These are phyloP conservation scores for Rhizoctonia solani DNA, from an alignment of 1,284 basidiomycete genomes.

Conservation along the genomic window DNA sequence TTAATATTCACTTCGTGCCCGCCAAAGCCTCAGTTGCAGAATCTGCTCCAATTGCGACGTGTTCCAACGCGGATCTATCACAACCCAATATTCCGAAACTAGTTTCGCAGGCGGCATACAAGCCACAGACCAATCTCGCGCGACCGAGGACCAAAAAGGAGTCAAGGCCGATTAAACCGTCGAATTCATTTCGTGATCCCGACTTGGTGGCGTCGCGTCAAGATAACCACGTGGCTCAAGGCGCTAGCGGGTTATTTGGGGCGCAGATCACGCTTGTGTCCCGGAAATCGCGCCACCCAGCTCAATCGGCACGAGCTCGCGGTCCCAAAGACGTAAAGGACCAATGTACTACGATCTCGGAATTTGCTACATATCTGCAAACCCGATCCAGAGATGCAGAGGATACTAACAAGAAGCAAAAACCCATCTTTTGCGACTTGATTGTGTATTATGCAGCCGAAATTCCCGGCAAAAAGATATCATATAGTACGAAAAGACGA, in stretches of 20 bases:
- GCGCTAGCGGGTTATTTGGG: conserved; percentile 27
- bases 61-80: conserved; percentile 14
- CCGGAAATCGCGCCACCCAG: conserved; percentile 33
- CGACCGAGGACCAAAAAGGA: conserved; percentile 1
- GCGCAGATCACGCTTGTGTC: conserved; percentile 32
- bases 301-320: conserved; percentile 11
- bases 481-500: conserved; percentile 31
- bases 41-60: conserved; percentile 17
- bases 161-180: neutral
- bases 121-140: neutral
- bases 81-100: conserved; percentile 10
- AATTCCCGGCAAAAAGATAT: conserved; percentile 31
- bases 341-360: conserved; percentile 26
- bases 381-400: conserved; percentile 33
- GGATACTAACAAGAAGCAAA: conserved; percentile 13
- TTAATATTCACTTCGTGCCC: conserved; percentile 31
- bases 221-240: conserved; percentile 35
- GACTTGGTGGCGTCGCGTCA: neutral
- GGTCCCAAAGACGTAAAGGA: conserved; percentile 14
- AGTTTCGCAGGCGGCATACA: conserved; percentile 30
- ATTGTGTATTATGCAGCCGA: conserved; percentile 29
- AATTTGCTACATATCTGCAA: conserved; percentile 31
- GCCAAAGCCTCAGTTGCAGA: conserved; percentile 31
- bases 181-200: conserved; percentile 33
- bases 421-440: conserved; percentile 32